These are phyloP conservation scores for Russula earlei DNA, from an alignment of 768 basidiomycete species.

Conservation along the genomic window DNA sequence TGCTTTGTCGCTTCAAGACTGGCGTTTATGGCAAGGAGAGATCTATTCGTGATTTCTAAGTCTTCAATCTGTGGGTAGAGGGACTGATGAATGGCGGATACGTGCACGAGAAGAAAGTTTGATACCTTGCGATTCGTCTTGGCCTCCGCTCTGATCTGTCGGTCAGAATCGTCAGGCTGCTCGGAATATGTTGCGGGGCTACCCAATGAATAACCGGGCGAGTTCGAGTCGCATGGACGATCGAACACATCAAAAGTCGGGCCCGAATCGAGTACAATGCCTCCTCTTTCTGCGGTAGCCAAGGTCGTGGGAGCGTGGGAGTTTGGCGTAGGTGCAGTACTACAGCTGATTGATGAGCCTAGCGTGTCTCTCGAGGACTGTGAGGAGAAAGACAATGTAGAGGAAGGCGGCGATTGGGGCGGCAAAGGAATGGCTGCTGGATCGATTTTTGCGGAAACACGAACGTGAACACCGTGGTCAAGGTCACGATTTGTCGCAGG, in stretches of 20 bases:
- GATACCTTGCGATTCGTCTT: slow-evolving; percentile 84
- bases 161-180: slow-evolving; percentile 30
- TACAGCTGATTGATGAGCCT: slow-evolving; percentile 31
- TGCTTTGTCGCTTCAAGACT: slow-evolving; percentile 74
- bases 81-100: neutral
- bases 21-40: slow-evolving; percentile 76
- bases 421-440: slow-evolving; percentile 51
- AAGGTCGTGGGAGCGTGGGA: slow-evolving; percentile 29
- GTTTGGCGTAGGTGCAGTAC: slow-evolving; percentile 34
- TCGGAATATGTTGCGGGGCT: neutral
- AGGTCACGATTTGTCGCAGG: slow-evolving; percentile 21
- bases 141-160: slow-evolving; percentile 57
- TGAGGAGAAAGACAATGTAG: slow-evolving; percentile 68
- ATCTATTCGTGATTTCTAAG: slow-evolving; percentile 83
- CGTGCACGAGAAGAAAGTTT: slow-evolving; percentile 11
- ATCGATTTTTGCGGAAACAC: slow-evolving; percentile 36
- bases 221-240: slow-evolving; percentile 1
- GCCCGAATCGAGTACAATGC: neutral
- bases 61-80: slow-evolving; percentile 65
- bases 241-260: neutral
- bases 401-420: slow-evolving; percentile 61
- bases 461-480: slow-evolving; percentile 28
- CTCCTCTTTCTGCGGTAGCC: neutral
- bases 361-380: slow-evolving; percentile 38
- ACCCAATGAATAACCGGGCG: neutral